Evolutionary conservation across 768 basidiomycete genomes (phyloP), one percentile per base, ranked within the genome.

Genomic region (Kwoniella newhampshirensis): DNA sequence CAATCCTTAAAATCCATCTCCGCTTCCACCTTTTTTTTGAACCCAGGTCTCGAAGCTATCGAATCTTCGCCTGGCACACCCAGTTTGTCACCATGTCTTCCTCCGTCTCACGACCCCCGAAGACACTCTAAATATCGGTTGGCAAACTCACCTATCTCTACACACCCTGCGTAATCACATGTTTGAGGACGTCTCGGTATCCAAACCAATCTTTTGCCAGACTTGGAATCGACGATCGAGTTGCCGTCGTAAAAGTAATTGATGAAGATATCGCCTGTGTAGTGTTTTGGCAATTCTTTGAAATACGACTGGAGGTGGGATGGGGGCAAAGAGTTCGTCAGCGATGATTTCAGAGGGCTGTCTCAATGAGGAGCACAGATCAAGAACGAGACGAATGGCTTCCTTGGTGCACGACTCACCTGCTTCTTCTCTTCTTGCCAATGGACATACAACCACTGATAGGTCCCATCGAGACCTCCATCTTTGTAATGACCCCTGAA

Each of bases 371-470:
- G n/a, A n/a, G n/a, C n/a, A n/a, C n/a, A n/a, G n/a, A n/a, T n/a
- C n/a, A n/a, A n/a, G n/a, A n/a, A n/a, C n/a, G n/a, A n/a, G n/a
- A n/a, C n/a, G n/a, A n/a, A n/a, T n/a, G n/a, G n/a, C n/a, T n/a
- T n/a, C n/a, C n/a, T 32, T 32, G 32, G 6, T 32, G 13, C 32
- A 32, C 32, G 32, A 54, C 53, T 21, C 43, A 54, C 53, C 43
- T 36, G 26, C 26, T 36, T 32, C 51, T 64, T 64, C 42, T 64
- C 63, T 27, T 57, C 63, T 35, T 64, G 63, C 50, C 48, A 64
- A 51, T 64, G 63, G 35, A 54, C 41, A 42, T 64, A 64, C n/a
- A 64, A 28, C 63, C 63, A 64, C 27, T 54, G 28, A 26, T 61
- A 48, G 7, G 39, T 37, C 7, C 60, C 63, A 12, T 53, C 50